phyloP scores from a whole-genome alignment of 75 land plant genomes.

The Adiantum capillusveneris region DNA sequence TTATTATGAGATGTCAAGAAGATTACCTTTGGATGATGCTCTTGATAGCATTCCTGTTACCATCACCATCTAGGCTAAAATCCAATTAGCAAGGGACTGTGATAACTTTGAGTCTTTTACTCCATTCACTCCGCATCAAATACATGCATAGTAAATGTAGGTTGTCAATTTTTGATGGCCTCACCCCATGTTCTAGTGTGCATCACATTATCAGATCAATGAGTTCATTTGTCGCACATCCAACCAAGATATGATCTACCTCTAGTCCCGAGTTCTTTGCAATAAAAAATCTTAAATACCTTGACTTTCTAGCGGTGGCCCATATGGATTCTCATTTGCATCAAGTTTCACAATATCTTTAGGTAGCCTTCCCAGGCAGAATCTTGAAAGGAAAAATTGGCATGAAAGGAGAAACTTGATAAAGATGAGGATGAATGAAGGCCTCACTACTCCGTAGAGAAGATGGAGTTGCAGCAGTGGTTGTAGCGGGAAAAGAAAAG shows the following conservation, averaged over 20 bases:
- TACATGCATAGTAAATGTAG: constrained; percentile 99
- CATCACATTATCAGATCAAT: constrained; percentile 99
- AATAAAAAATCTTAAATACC: constrained; percentile 81
- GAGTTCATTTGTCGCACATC: constrained; percentile 98
- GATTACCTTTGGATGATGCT: constrained; percentile 79
- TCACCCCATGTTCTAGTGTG: constrained; percentile 94
- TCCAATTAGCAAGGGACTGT: constrained; percentile 84
- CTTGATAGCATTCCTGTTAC: constrained; percentile 57
- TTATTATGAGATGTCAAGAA: constrained; percentile 97
- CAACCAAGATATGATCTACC: constrained; percentile 83
- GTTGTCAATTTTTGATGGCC: constrained; percentile 93
- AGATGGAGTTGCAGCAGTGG: too few relatives aligned
- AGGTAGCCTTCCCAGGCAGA: constrained; percentile 92
- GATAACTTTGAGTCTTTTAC: constrained; percentile 70
- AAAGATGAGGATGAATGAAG: too few relatives aligned
- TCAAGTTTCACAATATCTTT: constrained; percentile 93
- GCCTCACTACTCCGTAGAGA: too few relatives aligned
- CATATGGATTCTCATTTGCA: constrained; percentile 99
- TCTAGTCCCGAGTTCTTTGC: constrained; percentile 86
- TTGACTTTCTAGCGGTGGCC: constrained; percentile 99
- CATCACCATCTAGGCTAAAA: constrained; percentile 70
- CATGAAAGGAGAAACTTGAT: too few relatives aligned
- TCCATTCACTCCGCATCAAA: constrained; percentile 98
- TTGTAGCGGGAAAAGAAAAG: too few relatives aligned
- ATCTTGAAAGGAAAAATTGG: too few relatives aligned